Evolutionary conservation across 1,284 basidiomycete species (phyloP), one percentile per base, ranked within the genome.

Genomic region (Moesziomyces parantarcticus): DNA sequence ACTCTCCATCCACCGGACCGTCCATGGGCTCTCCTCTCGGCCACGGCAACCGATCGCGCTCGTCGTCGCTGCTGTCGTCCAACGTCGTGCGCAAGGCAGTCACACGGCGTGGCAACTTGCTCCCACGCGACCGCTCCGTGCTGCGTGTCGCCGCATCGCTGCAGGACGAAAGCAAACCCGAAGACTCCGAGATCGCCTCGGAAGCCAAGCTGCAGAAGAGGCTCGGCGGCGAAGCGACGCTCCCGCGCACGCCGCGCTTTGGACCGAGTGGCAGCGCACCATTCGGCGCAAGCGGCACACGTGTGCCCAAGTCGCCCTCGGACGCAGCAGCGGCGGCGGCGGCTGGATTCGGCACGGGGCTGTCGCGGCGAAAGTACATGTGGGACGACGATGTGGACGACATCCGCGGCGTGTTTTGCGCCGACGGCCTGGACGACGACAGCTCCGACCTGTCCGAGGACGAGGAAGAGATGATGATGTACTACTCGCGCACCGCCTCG

Each of bases 171-270:
- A 59, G 42, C 46, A 61, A 63, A 20, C 81, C 81, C 0, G 55
- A 66, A 39, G 78, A 80, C 32, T 75, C 68, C 3, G 81, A 83
- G 40, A 70, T 81, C 23, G 80, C 80, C 6, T 81, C 79, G 1
- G 81, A 83, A 50, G 81, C 81, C 36, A 79, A 79, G 42, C 70
- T 83, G 16, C 78, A 76, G 60, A 77, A 80, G 25, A 55, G 61
- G 14, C 56, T 82, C 8, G 62, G 68, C 0, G 78, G 71, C 23
- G 60, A 75, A 10, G 55, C 63, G 3, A 62, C 58, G 34, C 32
- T 75, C 7, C 71, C 71, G 11, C 67, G 66, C 45, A 66, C 71
- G 3, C 71, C 71, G 16, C 47, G 71, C 1, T 57, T 70, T 10
- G 65, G 64, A 0, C 41, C 64, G 8, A 61, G 58, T 9, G 22